Evolutionary conservation across 2,329 filamentous ascomycete genomes (phyloP).

Genomic region (Emmonsiellopsis sp.): DNA sequence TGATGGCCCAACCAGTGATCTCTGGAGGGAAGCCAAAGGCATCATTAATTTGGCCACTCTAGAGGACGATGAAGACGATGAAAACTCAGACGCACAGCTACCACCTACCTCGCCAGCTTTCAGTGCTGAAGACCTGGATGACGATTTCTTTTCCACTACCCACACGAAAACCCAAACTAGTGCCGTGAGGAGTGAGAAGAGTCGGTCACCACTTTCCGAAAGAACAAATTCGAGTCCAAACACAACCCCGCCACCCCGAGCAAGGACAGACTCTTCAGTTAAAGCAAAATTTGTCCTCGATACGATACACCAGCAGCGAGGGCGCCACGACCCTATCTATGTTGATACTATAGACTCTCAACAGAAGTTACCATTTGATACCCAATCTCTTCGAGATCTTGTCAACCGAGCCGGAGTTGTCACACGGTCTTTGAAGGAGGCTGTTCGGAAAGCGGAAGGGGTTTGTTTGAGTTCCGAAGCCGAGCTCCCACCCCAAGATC

Average conservation of each 20-base stretch:
- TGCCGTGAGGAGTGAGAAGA: conserved; percentile 21
- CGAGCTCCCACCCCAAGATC: conserved; percentile 26
- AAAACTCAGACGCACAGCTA: conserved; percentile 34
- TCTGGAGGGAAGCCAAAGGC: conserved; percentile 58
- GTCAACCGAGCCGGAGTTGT: conserved; percentile 44
- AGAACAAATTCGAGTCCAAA: conserved; percentile 20
- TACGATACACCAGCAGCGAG: conserved; percentile 45
- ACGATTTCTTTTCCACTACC: conserved; percentile 32
- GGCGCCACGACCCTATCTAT: conserved; percentile 18
- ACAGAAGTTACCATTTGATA: conserved; percentile 58
- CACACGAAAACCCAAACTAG: conserved; percentile 20
- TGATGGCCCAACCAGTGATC: conserved; percentile 42
- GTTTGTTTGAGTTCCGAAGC: conserved; percentile 22
- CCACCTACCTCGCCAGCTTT: conserved; percentile 49
- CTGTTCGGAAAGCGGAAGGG: conserved; percentile 42
- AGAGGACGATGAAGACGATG: conserved; percentile 45
- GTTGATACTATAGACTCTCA: conserved; percentile 20
- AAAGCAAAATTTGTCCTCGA: conserved; percentile 56
- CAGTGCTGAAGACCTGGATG: conserved; percentile 51
- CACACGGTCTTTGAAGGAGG: conserved; percentile 41
- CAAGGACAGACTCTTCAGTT: conserved; percentile 48
- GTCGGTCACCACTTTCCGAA: conserved; percentile 20
- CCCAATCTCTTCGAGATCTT: conserved; percentile 53
- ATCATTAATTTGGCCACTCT: conserved; percentile 60
- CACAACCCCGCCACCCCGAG: conserved; percentile 29